A percentile compares a stretch with the other conserved stretches of the same genome.
Evolutionary conservation across 2,329 filamentous ascomycete species (phyloP).

Genomic region (Zymoseptoria pseudotritici): DNA sequence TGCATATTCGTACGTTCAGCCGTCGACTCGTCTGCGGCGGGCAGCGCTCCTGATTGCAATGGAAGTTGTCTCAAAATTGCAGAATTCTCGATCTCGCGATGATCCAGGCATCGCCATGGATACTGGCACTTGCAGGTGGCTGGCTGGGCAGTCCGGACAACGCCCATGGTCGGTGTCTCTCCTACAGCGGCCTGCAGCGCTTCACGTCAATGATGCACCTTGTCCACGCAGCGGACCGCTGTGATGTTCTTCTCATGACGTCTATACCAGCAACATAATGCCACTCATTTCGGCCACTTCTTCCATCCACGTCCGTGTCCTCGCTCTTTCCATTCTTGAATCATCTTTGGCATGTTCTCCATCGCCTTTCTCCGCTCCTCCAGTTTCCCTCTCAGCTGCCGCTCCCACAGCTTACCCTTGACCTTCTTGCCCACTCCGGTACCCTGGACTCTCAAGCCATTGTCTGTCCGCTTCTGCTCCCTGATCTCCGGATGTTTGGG

Average conservation of each 20-base stretch:
- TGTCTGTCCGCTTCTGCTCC: conserved; percentile 65
- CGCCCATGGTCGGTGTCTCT: background rate
- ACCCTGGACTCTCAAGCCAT: conserved; percentile 78
- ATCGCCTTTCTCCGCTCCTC: conserved; percentile 87
- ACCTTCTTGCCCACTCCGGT: conserved; percentile 81
- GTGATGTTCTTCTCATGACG: background rate
- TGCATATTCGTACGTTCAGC: too few species aligned
- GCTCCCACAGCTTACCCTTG: conserved; percentile 92
- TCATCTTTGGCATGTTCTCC: conserved; percentile 87
- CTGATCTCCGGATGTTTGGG: conserved; percentile 47
- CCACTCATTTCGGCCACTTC: conserved; percentile 55
- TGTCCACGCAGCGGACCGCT: background rate
- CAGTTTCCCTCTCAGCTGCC: conserved; percentile 73
- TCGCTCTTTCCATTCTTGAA: conserved; percentile 90
- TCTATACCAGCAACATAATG: background rate
- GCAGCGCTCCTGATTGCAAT: too few species aligned
- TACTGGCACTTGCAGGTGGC: too few species aligned
- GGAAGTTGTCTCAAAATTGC: too few species aligned
- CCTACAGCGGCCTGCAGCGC: background rate
- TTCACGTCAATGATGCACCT: background rate
- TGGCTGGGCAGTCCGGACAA: too few species aligned
- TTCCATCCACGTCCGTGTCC: conserved; percentile 69
- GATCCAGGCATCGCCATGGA: too few species aligned
- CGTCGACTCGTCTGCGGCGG: too few species aligned
- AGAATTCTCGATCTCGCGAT: too few species aligned